Evolutionary conservation across 1,139 yeast species (phyloP), one percentile per base, ranked within the genome.

Genomic region (Taphrina betulina): DNA sequence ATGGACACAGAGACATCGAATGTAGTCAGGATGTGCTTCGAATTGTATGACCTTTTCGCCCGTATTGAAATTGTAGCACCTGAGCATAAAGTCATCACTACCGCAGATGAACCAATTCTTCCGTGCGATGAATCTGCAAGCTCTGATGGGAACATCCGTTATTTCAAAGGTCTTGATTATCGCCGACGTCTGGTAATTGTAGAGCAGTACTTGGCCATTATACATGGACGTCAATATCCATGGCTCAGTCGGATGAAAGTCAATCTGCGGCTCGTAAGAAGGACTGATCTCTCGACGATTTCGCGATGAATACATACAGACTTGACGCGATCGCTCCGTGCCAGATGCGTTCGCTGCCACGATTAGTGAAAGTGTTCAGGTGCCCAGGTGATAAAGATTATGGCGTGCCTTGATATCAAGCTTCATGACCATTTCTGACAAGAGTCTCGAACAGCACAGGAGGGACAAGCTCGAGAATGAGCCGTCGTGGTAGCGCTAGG

Each of bases 81-180:
- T 81, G 60, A 92, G 75, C 69, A 85, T 92, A 77, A 85, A 90
- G 72, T 92, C 99, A 70, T 92, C 99, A 56, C 95, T 81, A 37
- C 98, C 98, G 40, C 90, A 92, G 60, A 90, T 85, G 67, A 94
- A 82, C 98, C 98, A 94, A 74, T 89, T 90, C 75, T 92, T 92
- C 66, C 98, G 82, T 28, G 97, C 94, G 68, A 92, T 83, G 66
- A 92, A 92, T 64, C 84, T 84, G 65, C 97, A 97, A 8, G 97
- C 85, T 71, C 99, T 83, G 7, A 90, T 94, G 2, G 99, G 99
- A 61, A 90, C 81, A 63, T 88, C 94, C 22, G 96, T 84, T 56
- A 90, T 96, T 68, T 90, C 96, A 65, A 85, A 79, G 8, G 85
- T 75, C 68, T 82, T 80, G 62, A 84, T 82, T 40, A 80, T 74